Conservation (phyloP, 352 stramenopile species). For the Pythium utonaiense region DNA sequence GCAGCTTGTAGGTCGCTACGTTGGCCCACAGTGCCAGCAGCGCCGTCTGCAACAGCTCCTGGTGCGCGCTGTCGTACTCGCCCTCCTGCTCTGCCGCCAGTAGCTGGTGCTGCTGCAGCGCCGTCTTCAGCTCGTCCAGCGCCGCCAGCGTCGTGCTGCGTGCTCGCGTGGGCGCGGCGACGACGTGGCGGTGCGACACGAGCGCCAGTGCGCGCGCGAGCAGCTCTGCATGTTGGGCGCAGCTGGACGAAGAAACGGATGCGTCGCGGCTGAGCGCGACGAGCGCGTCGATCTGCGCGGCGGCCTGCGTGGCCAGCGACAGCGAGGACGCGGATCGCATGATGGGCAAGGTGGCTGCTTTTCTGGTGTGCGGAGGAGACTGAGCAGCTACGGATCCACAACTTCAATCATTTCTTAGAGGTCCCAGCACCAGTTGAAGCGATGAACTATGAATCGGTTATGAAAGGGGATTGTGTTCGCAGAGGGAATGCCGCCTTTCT, state of each 20-base stretch:
- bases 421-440: background rate
- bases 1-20: conserved; percentile 52
- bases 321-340: conserved; percentile 23
- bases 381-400: background rate
- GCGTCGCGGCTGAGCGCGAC: conserved; percentile 23
- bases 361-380: too few species aligned
- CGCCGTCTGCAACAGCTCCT: conserved; percentile 30
- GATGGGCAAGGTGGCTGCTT: background rate
- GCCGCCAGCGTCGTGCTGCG: conserved; percentile 21
- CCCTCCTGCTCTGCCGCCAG: conserved; percentile 7
- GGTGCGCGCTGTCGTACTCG: conserved; percentile 12
- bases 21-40: conserved; percentile 57
- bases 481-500: too few species aligned
- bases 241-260: background rate
- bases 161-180: conserved; percentile 18
- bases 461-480: background rate
- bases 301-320: conserved; percentile 7
- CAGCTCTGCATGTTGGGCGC: conserved; percentile 20
- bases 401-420: background rate
- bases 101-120: conserved; percentile 19
- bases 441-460: background rate
- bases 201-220: conserved; percentile 27
- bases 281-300: conserved; percentile 22
- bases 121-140: conserved; percentile 37
- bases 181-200: conserved; percentile 13